Conservation (phyloP, 495 filamentous ascomycete species). For the Xylaria acuta region DNA sequence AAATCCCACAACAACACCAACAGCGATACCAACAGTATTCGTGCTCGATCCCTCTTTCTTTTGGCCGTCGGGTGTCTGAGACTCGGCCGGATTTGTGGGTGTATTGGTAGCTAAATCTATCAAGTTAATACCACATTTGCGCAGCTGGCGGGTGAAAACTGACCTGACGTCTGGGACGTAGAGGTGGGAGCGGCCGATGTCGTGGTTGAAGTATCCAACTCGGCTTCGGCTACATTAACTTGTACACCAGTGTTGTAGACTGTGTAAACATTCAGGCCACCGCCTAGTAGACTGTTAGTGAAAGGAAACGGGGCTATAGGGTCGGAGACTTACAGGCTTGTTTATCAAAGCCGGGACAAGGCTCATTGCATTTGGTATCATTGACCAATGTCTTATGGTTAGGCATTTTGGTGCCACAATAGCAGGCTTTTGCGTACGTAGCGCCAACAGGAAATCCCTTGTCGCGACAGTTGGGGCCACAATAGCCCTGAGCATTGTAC, state of each 20-base stretch:
- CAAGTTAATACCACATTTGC: constrained; percentile 2
- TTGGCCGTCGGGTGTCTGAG: background rate
- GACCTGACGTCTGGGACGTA: constrained; percentile 25
- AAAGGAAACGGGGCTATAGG: background rate
- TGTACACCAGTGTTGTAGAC: constrained; percentile 60
- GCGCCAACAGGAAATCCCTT: constrained; percentile 29
- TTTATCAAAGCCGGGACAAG: constrained; percentile 60
- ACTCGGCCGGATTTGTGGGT: background rate
- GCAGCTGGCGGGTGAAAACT: background rate
- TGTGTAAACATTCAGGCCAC: constrained; percentile 51
- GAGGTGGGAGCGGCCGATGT: constrained; percentile 29
- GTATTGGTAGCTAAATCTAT: background rate
- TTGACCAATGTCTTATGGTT: constrained; percentile 51
- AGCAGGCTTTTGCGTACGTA: constrained; percentile 54
- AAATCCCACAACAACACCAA: constrained; percentile 85
- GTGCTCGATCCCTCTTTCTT: constrained; percentile 18
- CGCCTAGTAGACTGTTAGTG: constrained; percentile 56
- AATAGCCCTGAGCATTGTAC: constrained; percentile 37
- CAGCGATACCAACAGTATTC: constrained; percentile 75
- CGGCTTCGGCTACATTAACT: constrained; percentile 38
- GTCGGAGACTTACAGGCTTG: constrained; percentile 63
- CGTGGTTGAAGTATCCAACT: constrained; percentile 32
- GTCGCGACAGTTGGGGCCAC: constrained; percentile 27
- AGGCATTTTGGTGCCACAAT: constrained; percentile 67
- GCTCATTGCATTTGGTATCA: constrained; percentile 58